Evolutionary conservation across 768 basidiomycete genomes (phyloP), one percentile per base, ranked within the genome.

Genomic region (Naematelia aurantialba): DNA sequence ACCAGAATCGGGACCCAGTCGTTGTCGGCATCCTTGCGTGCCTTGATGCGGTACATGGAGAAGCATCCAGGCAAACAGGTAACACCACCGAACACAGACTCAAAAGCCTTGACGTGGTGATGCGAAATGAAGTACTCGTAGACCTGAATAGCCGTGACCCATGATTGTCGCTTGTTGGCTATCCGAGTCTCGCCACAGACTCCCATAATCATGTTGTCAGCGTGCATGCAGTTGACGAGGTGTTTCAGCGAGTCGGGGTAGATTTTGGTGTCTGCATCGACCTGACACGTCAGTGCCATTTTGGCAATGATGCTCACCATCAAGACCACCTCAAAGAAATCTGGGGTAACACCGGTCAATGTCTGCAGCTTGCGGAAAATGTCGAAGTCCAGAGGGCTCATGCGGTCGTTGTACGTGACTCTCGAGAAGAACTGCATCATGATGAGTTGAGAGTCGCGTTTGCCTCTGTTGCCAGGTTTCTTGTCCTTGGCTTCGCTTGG

Each of bases 371-470:
- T 98, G 53, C 96, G 85, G 82, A 99, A 99, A 31, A 99, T 81
- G 79, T 99, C 96, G 73, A 91, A 99, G 75, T 99, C 96, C 68
- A 99, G 83, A 5, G 96, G 96, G 25, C 84, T 84, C 93, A 99
- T 98, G 59, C 94, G 89, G 75, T 99, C 96, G 77, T 99, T 98
- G 79, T 98, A 99, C 17, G 96, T 99, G 69, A 99, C 96, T 47
- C 90, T 86, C 50, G 91, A 94, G 81, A 98, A 98, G 78, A 99
- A 99, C 80, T 97, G 96, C 96, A 99, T 99, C 69, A 99, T 83
- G 72, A 99, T 89, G 65, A 99, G 86, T 76, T 99, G 96, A 78
- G 90, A 91, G 80, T 99, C 96, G 45, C 96, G 88, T 78, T 99
- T 99, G 68, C 96, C 96, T 66, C 96, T 85, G 79, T 99, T 99